These are phyloP conservation scores for Calocera viscosa DNA, from an alignment of 768 basidiomycete genomes.

Conservation along the genomic window DNA sequence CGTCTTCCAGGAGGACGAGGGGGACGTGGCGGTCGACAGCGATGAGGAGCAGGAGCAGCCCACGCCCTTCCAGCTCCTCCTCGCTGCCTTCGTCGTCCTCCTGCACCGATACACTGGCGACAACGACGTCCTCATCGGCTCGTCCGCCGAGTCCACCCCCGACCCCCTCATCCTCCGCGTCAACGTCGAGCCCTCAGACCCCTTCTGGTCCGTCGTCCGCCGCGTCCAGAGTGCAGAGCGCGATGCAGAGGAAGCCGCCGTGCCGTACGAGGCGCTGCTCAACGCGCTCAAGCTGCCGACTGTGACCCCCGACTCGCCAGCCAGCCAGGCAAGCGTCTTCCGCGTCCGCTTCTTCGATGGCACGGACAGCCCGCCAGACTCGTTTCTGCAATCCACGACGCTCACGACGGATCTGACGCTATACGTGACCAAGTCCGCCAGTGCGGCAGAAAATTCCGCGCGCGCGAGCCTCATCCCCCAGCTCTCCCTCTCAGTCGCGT, in stretches of 20 bases:
- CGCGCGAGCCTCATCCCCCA: slow-evolving; percentile 59
- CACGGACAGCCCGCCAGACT: slow-evolving; percentile 58
- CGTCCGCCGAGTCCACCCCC: slow-evolving; percentile 60
- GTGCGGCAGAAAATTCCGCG: slow-evolving; percentile 35
- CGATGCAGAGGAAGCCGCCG: slow-evolving; percentile 66
- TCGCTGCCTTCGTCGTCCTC: slow-evolving; percentile 83
- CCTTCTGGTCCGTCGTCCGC: slow-evolving; percentile 78
- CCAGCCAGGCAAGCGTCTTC: slow-evolving; percentile 52
- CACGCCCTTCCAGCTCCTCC: slow-evolving; percentile 79
- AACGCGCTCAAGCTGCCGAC: slow-evolving; percentile 51
- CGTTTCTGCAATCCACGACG: slow-evolving; percentile 66
- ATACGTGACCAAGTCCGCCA: slow-evolving; percentile 59
- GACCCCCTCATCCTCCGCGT: slow-evolving; percentile 77
- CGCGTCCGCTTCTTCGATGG: slow-evolving; percentile 95
- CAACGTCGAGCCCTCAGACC: slow-evolving; percentile 68
- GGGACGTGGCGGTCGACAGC: slow-evolving; percentile 39
- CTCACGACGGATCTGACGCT: slow-evolving; percentile 87
- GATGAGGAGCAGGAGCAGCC: slow-evolving; percentile 35
- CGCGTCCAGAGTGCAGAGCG: slow-evolving; percentile 73
- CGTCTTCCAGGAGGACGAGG: slow-evolving; percentile 49
- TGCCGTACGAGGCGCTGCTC: slow-evolving; percentile 69
- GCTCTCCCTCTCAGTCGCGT: slow-evolving; percentile 71
- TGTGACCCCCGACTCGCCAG: slow-evolving; percentile 11
- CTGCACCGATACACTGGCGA: slow-evolving; percentile 93
- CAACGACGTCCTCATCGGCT: slow-evolving; percentile 82